These are phyloP conservation scores for Geotrichum armillariae DNA, from an alignment of 1,139 yeast species.

Conservation along the genomic window DNA sequence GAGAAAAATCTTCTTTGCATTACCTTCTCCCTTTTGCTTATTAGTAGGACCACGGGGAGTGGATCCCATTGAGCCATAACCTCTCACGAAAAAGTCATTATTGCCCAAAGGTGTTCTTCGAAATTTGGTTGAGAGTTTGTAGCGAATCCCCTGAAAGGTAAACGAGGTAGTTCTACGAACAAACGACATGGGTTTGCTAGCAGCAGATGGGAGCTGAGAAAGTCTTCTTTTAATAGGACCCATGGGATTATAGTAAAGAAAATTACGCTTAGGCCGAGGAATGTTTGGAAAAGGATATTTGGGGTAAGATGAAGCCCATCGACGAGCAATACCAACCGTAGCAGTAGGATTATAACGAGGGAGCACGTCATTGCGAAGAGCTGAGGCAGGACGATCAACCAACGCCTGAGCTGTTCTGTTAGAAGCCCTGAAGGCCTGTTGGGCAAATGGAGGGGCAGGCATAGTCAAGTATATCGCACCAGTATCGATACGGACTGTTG, in stretches of 20 bases:
- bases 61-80: conserved; percentile 16
- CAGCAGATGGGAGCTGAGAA: conserved; percentile 19
- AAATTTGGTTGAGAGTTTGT: conserved; percentile 19
- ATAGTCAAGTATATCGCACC: too few relatives aligned
- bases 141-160: conserved; percentile 17
- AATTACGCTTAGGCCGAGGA: conserved; percentile 64
- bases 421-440: conserved; percentile 24
- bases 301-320: conserved; percentile 15
- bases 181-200: conserved; percentile 22
- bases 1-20: conserved; percentile 31
- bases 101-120: conserved; percentile 15
- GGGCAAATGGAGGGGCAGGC: conserved; percentile 33
- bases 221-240: conserved; percentile 34
- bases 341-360: conserved; percentile 25
- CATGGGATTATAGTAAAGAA: conserved; percentile 49
- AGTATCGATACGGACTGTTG: too few relatives aligned
- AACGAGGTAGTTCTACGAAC: conserved; percentile 18
- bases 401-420: conserved; percentile 8
- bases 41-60: conserved; percentile 11
- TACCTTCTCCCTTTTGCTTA: conserved; percentile 27
- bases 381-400: conserved; percentile 25
- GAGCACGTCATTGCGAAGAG: conserved; percentile 23
- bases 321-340: conserved; percentile 11
- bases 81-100: conserved; percentile 16
- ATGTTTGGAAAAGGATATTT: conserved; percentile 55